These are phyloP conservation scores for Chiua sp. DNA, from an alignment of 1,284 basidiomycete genomes.

Conservation along the genomic window DNA sequence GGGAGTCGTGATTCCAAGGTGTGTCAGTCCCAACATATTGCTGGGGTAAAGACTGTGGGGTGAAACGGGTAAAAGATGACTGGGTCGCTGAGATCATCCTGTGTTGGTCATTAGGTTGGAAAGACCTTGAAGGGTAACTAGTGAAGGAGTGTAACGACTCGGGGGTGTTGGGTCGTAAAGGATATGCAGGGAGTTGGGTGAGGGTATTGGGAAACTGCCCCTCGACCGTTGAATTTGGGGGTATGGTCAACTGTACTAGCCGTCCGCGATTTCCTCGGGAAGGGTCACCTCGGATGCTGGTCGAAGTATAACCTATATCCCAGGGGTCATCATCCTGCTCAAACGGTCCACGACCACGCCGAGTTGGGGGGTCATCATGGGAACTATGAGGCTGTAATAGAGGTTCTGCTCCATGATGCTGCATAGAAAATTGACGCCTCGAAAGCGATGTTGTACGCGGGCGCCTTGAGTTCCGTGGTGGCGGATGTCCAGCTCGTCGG, in stretches of 20 bases:
- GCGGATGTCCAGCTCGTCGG: not conserved
- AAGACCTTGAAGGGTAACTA: not conserved
- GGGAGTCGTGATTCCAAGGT: slow-evolving; percentile 5
- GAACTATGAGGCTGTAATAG: not conserved
- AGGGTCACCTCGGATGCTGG: not conserved
- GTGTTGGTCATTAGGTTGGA: slow-evolving; percentile 8
- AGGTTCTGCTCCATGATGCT: not conserved
- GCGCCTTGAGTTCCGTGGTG: slow-evolving; percentile 5
- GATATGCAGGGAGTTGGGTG: slow-evolving; percentile 3
- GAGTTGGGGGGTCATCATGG: not conserved
- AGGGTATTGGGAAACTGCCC: slow-evolving; percentile 10
- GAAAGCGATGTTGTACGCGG: not conserved
- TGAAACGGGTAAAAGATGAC: slow-evolving; percentile 1
- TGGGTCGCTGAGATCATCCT: not conserved
- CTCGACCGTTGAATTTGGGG: slow-evolving; percentile 3
- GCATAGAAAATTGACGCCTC: not conserved
- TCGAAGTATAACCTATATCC: slow-evolving; percentile 6
- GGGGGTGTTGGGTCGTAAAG: not conserved
- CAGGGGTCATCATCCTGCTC: slow-evolving; percentile 2
- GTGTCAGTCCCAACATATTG: slow-evolving; percentile 3
- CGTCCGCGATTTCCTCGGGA: slow-evolving; percentile 6
- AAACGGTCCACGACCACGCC: not conserved
- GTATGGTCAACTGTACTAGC: not conserved
- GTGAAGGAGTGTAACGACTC: not conserved
- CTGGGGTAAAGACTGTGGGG: not conserved